Evolutionary conservation across 2,329 filamentous ascomycete species (phyloP).

Genomic region (Phaeosphaeria sp.): DNA sequence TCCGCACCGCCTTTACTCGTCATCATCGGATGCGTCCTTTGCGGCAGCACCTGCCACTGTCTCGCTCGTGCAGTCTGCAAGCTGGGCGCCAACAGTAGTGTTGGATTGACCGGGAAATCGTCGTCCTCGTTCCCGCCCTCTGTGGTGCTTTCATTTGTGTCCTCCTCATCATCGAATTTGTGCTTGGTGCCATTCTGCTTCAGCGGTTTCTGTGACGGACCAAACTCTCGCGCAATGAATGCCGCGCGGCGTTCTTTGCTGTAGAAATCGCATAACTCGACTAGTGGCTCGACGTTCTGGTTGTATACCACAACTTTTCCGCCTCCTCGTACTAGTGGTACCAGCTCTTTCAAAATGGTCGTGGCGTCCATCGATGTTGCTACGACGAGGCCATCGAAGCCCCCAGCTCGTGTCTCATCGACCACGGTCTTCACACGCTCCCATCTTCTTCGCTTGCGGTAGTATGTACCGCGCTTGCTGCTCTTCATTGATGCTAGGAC

Average conservation of each 20-base stretch:
- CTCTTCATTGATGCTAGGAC: slow-evolving; percentile 76
- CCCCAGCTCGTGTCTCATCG: slow-evolving; percentile 74
- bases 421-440: slow-evolving; percentile 74
- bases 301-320: slow-evolving; percentile 87
- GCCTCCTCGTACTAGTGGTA: slow-evolving; percentile 83
- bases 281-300: slow-evolving; percentile 79
- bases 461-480: slow-evolving; percentile 82
- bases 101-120: slow-evolving; percentile 88
- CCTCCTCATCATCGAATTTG: slow-evolving; percentile 22
- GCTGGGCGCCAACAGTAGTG: slow-evolving; percentile 77
- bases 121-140: slow-evolving; percentile 45
- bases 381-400: slow-evolving; percentile 83
- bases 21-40: slow-evolving; percentile 93
- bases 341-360: slow-evolving; percentile 74
- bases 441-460: slow-evolving; percentile 87
- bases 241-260: slow-evolving; percentile 79
- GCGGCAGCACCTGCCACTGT: slow-evolving; percentile 89
- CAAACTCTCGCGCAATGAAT: slow-evolving; percentile 53
- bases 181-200: slow-evolving; percentile 24
- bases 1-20: slow-evolving; percentile 85
- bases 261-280: slow-evolving; percentile 81
- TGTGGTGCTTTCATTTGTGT: slow-evolving; percentile 18
- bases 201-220: slow-evolving; percentile 16
- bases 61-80: slow-evolving; percentile 82
- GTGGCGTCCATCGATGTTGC: slow-evolving; percentile 83